Percentiles rank a stretch among this genome's conserved stretches.
Conservation (phyloP, 169 alveolate genomes). For the Eimeria praecox region DNA sequence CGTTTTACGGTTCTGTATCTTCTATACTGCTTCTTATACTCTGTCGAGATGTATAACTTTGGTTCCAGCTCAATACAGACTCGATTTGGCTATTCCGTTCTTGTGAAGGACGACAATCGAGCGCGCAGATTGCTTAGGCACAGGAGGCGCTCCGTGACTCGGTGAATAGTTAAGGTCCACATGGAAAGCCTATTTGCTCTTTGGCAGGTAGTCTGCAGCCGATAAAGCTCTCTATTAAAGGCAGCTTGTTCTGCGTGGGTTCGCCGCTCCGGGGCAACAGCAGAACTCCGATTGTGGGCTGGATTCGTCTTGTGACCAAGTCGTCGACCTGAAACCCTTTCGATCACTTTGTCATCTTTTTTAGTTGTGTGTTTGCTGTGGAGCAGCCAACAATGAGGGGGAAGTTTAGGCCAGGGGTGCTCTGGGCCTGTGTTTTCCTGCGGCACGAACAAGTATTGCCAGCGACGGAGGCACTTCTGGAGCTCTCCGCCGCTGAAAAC, state of each 20-base stretch:
- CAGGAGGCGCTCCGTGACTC: neutral
- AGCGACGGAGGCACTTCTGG: neutral
- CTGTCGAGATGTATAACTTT: neutral
- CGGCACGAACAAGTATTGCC: neutral
- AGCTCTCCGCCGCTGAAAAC: neutral
- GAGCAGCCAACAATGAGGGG: conserved; percentile 2
- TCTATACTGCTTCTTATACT: neutral
- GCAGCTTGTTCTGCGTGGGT: neutral
- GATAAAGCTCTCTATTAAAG: neutral
- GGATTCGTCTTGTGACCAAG: neutral
- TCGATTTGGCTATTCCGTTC: neutral
- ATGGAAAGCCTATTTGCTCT: neutral
- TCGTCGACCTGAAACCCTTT: neutral
- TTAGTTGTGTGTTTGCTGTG: neutral
- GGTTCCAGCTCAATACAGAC: neutral
- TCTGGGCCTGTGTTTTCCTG: neutral
- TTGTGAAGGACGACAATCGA: neutral
- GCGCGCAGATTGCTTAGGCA: neutral
- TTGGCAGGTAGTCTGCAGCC: neutral
- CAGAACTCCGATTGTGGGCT: neutral
- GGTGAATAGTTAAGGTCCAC: neutral
- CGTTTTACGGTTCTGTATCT: neutral
- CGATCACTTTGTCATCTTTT: neutral
- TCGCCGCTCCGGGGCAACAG: neutral
- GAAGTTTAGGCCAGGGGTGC: neutral